Conservation (phyloP, 345 rosid genomes). For the Camelina laxa region DNA sequence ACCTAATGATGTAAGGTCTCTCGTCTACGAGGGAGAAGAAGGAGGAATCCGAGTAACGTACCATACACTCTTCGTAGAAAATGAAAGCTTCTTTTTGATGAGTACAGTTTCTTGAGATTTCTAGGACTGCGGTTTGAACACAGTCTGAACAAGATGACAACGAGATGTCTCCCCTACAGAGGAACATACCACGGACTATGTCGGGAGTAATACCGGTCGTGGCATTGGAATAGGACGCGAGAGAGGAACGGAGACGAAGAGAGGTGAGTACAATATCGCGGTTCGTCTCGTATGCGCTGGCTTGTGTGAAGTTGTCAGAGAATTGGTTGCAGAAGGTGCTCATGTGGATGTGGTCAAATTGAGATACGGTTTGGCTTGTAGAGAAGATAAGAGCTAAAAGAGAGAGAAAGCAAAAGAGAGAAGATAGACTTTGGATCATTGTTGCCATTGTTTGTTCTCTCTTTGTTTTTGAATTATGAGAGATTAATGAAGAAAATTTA, state of each 20-base stretch:
- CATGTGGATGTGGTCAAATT: slow-evolving; percentile 19
- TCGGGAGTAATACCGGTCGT: slow-evolving; percentile 11
- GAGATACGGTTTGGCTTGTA: background rate
- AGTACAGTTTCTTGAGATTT: slow-evolving; percentile 30
- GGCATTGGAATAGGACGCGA: slow-evolving; percentile 3
- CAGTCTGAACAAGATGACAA: slow-evolving; percentile 43
- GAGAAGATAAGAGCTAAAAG: slow-evolving; percentile 9
- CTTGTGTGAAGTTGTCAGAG: background rate
- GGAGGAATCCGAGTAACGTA: slow-evolving; percentile 44
- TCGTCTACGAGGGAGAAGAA: slow-evolving; percentile 14
- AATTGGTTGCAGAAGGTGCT: slow-evolving; percentile 10
- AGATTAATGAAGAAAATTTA: background rate
- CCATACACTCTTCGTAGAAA: slow-evolving; percentile 48
- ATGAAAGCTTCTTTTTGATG: slow-evolving; percentile 33
- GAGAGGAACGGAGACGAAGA: background rate
- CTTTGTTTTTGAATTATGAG: background rate
- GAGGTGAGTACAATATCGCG: background rate
- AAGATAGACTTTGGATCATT: slow-evolving; percentile 9
- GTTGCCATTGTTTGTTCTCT: slow-evolving; percentile 8
- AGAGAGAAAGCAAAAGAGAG: background rate
- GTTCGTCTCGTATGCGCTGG: slow-evolving; percentile 1
- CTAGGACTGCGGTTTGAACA: slow-evolving; percentile 17
- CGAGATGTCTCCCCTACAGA: slow-evolving; percentile 44
- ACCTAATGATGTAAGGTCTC: slow-evolving; percentile 12
- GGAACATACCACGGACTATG: slow-evolving; percentile 38